phyloP scores from a whole-genome alignment of 345 rosid genomes.

The Euclidium syriacum region DNA sequence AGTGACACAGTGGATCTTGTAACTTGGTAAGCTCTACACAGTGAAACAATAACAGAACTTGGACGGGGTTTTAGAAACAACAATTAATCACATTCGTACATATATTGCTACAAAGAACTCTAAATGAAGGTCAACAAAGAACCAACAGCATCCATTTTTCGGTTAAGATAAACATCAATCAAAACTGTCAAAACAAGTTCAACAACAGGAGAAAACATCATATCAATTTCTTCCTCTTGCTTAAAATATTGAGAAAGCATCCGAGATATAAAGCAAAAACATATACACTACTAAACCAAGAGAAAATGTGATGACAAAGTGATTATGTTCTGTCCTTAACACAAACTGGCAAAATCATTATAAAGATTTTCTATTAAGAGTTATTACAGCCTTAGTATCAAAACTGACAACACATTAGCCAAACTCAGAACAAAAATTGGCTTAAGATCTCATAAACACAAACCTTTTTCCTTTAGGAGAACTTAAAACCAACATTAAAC shows the following conservation, averaged over 20 bases:
- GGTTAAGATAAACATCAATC: no score
- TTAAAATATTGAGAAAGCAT: no score
- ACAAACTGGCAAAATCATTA: background rate
- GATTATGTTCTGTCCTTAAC: background rate
- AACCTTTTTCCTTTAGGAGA: background rate
- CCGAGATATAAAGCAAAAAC: no score
- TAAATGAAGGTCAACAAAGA: background rate
- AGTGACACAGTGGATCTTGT: background rate
- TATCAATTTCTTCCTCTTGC: no score
- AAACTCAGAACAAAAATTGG: background rate
- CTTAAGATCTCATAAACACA: background rate
- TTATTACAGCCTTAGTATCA: background rate
- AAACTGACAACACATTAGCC: background rate
- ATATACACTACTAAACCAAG: no score
- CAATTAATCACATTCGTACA: background rate
- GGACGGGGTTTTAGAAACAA: background rate
- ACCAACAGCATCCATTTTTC: no score
- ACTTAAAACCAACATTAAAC: background rate
- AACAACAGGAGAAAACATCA: no score
- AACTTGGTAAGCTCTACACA: conserved; percentile 7
- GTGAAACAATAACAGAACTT: background rate
- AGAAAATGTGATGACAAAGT: no score
- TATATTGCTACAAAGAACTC: background rate
- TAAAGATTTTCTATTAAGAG: background rate
- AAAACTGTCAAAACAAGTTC: no score